These are phyloP conservation scores for Agaricus bisporus DNA, from an alignment of 768 basidiomycete species.

Conservation along the genomic window DNA sequence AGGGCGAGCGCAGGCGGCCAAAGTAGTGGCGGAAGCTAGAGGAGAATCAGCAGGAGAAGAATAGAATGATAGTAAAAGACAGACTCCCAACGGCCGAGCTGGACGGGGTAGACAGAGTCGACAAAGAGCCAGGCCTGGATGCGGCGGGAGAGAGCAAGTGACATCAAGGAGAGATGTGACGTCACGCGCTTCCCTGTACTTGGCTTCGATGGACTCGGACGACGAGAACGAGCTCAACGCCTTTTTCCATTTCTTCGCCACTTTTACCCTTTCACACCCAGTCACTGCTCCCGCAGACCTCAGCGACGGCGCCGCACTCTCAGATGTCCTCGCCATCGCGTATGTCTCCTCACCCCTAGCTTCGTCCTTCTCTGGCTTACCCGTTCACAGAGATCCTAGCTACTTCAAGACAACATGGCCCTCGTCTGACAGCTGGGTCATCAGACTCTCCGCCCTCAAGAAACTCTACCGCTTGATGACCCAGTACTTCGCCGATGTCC, in stretches of 20 bases:
- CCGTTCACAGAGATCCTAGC: slow-evolving; percentile 54
- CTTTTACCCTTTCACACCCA: slow-evolving; percentile 62
- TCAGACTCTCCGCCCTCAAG: slow-evolving; percentile 79
- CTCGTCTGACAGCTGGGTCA: slow-evolving; percentile 81
- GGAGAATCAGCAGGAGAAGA: slow-evolving; percentile 8
- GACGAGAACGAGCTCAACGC: slow-evolving; percentile 55
- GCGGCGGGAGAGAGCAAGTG: neutral
- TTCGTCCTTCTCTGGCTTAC: slow-evolving; percentile 1
- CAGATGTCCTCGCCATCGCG: slow-evolving; percentile 72
- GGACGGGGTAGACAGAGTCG: slow-evolving; percentile 74
- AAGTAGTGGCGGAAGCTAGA: slow-evolving; percentile 59
- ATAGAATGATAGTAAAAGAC: slow-evolving; percentile 19
- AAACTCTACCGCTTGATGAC: slow-evolving; percentile 84
- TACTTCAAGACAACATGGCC: slow-evolving; percentile 67
- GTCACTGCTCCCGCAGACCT: slow-evolving; percentile 64
- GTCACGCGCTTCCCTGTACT: neutral
- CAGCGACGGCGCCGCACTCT: slow-evolving; percentile 72
- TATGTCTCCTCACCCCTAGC: slow-evolving; percentile 31
- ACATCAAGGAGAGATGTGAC: neutral
- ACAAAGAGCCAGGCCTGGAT: slow-evolving; percentile 58
- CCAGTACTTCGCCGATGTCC: slow-evolving; percentile 79
- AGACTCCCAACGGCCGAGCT: slow-evolving; percentile 68
- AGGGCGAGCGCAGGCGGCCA: slow-evolving; percentile 53
- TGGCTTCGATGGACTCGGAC: slow-evolving; percentile 7
- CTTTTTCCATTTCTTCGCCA: slow-evolving; percentile 75